Evolutionary conservation across 2,329 filamentous ascomycete species (phyloP).

Genomic region (Verticillium albo-atrum): DNA sequence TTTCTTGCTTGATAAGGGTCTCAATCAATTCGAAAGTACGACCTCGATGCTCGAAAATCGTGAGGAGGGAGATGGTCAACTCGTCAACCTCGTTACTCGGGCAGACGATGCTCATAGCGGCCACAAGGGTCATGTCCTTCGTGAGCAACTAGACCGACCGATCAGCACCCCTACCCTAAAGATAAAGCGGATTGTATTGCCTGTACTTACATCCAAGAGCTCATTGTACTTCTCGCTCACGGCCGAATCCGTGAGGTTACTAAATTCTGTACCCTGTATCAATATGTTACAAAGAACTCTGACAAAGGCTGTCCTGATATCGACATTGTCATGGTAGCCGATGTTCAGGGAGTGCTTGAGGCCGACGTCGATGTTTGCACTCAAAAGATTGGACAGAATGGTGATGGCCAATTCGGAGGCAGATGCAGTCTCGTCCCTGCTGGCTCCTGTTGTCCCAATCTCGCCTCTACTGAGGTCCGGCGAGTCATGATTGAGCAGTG

Average conservation of each 20-base stretch:
- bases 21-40: conserved; percentile 60
- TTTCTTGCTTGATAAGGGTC: conserved; percentile 63
- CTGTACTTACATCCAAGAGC: conserved; percentile 47
- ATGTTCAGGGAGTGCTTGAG: conserved; percentile 67
- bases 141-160: conserved; percentile 46
- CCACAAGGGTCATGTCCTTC: conserved; percentile 56
- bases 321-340: conserved; percentile 65
- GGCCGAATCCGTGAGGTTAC: conserved; percentile 61
- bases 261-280: conserved; percentile 68
- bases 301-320: conserved; percentile 66
- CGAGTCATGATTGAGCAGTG: conserved; percentile 56
- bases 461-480: conserved; percentile 40
- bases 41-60: conserved; percentile 65
- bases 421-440: conserved; percentile 49
- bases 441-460: conserved; percentile 14
- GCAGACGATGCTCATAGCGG: conserved; percentile 61
- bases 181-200: not conserved
- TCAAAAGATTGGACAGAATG: conserved; percentile 64
- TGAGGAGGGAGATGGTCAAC: conserved; percentile 61
- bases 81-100: conserved; percentile 66
- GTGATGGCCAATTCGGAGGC: conserved; percentile 61
- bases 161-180: conserved; percentile 6
- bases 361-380: conserved; percentile 68
- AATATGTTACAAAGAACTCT: conserved; percentile 67
- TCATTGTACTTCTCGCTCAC: conserved; percentile 67